These are phyloP conservation scores for Trichothecium sympodiale DNA, from an alignment of 2,329 filamentous ascomycete genomes.

Conservation along the genomic window DNA sequence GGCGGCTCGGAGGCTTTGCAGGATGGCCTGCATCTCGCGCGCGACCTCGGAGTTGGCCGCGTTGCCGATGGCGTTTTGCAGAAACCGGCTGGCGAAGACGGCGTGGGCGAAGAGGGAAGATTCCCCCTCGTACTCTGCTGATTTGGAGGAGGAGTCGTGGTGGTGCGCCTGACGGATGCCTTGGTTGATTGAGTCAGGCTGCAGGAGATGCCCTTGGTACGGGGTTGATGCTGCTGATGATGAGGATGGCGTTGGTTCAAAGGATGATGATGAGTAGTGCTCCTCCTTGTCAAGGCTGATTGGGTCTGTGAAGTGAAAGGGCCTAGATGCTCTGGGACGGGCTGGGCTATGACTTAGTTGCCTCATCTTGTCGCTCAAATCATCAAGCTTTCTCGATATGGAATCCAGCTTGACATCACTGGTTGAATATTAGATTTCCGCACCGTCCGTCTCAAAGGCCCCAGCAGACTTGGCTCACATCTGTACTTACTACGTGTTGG, in stretches of 20 bases:
- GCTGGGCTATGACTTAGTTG: constrained; percentile 3
- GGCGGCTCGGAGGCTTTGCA: constrained; percentile 7
- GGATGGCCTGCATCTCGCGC: constrained; percentile 9
- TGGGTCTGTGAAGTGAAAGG: background rate
- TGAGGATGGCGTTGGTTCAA: constrained; percentile 4
- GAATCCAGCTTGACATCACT: constrained; percentile 9
- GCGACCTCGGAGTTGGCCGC: constrained; percentile 7
- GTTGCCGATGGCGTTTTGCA: constrained; percentile 11
- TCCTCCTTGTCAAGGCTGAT: background rate
- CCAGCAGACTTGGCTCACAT: too few relatives aligned
- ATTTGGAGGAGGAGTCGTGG: constrained; percentile 3
- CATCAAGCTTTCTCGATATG: constrained; percentile 8
- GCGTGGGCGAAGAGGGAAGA: constrained; percentile 10
- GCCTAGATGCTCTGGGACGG: background rate
- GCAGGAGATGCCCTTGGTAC: background rate
- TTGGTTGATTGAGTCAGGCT: background rate
- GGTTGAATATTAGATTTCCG: too few relatives aligned
- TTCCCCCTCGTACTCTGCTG: constrained; percentile 11
- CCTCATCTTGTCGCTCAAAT: constrained; percentile 6
- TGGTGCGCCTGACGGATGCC: background rate
- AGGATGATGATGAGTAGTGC: background rate
- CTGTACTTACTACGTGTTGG: constrained; percentile 8
- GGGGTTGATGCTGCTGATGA: background rate
- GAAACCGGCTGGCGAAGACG: constrained; percentile 11
- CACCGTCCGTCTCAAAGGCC: too few relatives aligned